Evolutionary conservation across 2,329 filamentous ascomycete species (phyloP).

Genomic region (Fusarium sarcochroum): DNA sequence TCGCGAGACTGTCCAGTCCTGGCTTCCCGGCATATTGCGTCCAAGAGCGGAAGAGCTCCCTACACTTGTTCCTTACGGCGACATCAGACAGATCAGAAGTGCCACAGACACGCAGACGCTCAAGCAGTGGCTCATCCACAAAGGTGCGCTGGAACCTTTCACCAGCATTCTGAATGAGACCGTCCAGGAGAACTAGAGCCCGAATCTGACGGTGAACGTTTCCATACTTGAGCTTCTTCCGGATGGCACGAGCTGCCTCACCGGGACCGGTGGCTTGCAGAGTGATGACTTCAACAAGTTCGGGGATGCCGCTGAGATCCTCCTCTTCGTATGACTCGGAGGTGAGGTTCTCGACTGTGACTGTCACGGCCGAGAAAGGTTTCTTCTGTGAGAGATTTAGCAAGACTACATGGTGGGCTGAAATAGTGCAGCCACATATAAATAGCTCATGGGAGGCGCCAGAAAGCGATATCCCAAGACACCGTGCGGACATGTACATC

Average conservation of each 20-base stretch:
- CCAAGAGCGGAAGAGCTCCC: slow-evolving; percentile 89
- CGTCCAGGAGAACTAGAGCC: slow-evolving; percentile 89
- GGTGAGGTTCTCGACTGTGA: slow-evolving; percentile 91
- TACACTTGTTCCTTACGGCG: slow-evolving; percentile 89
- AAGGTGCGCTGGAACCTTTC: slow-evolving; percentile 88
- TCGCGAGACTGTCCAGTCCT: slow-evolving; percentile 84
- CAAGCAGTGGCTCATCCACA: slow-evolving; percentile 90
- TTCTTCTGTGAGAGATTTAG: slow-evolving; percentile 63
- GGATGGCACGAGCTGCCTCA: slow-evolving; percentile 90
- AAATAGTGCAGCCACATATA: slow-evolving; percentile 2
- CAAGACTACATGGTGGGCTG: background rate
- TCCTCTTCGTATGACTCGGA: slow-evolving; percentile 92
- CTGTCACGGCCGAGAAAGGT: slow-evolving; percentile 93
- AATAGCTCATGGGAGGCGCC: slow-evolving; percentile 33
- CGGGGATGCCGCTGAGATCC: slow-evolving; percentile 90
- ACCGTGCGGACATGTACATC: background rate
- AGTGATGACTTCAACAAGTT: slow-evolving; percentile 93
- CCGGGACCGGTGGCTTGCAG: slow-evolving; percentile 88
- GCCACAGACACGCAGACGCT: slow-evolving; percentile 89
- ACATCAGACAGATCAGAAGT: slow-evolving; percentile 87
- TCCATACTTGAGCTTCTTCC: slow-evolving; percentile 99
- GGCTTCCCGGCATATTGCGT: slow-evolving; percentile 85
- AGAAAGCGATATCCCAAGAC: background rate
- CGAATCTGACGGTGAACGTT: slow-evolving; percentile 93
- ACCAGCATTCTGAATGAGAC: slow-evolving; percentile 94